Base-by-base conservation (phyloP, 2,329 filamentous ascomycete species). In the Diaporthe caulivora region DNA sequence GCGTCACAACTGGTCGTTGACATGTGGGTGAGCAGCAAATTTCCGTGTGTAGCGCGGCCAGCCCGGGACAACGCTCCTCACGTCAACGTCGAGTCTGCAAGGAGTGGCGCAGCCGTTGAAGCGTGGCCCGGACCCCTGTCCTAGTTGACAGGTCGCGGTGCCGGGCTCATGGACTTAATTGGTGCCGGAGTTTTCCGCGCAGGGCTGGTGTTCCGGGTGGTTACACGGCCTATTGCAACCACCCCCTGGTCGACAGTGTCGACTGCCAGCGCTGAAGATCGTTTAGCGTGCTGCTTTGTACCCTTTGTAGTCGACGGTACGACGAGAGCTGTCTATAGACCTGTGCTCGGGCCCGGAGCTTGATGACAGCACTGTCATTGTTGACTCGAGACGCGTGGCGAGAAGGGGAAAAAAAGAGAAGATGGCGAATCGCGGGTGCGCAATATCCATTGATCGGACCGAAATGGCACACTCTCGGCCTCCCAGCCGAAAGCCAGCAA, bases 101-200 rank as follows among this genome's bases (percentile, higher is more conserved):
- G 7, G 29, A 17, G n/a, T 29, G 29, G 57, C 62, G n/a, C 21
- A 44, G 57, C 62, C 62, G 62, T 67, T 53, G 62, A n/a, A 67
- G n/a, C 53, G 44, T 47, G 62, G 62, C 62, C 62, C 62, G 62
- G 31, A 5, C n/a, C 21, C 29, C 37, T 37, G 60, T 34, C 44
- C 49, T 37, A 21, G 62, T 53, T 53, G 62, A 13, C 47, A 53
- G 44, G 34, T 26, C 24, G 26, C 1, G 26, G 58, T 18, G 44
- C 9, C 21, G 62, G 31, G 62, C 21, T 18, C 44, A 24, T n/a
- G 29, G n/a, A 2, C 26, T 13, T 67, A 47, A 67, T 53, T 67
- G 62, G 62, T 6, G 5, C 26, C 31, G 29, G 44, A 37, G n/a
- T 40, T 40, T 10, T 37, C 29, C 62, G 62, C 21, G 53, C 62